phyloP scores from a whole-genome alignment of 805 yeast genomes.

The Cyberlindnera sargentensis region DNA sequence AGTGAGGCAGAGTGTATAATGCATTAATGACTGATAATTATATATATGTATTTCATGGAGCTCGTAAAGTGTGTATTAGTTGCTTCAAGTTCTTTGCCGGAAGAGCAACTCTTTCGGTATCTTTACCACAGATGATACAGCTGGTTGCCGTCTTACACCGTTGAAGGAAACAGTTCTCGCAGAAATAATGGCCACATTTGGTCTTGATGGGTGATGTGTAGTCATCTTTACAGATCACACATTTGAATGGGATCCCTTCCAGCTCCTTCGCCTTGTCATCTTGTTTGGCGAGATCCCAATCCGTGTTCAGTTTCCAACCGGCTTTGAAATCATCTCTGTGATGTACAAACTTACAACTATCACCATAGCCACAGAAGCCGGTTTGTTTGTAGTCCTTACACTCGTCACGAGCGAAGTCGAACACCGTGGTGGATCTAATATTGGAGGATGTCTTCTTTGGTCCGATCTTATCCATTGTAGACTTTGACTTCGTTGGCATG shows the following conservation, averaged over 20 bases:
- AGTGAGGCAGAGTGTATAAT: constrained; percentile 1
- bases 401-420: constrained; percentile 89
- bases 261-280: constrained; percentile 21
- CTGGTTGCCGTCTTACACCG: constrained; percentile 35
- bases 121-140: constrained; percentile 53
- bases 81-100: constrained; percentile 39
- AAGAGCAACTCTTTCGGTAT: constrained; percentile 53
- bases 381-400: constrained; percentile 89
- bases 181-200: constrained; percentile 55
- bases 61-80: constrained; percentile 6
- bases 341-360: constrained; percentile 91
- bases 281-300: constrained; percentile 49
- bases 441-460: constrained; percentile 36
- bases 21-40: no score
- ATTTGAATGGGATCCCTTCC: constrained; percentile 46
- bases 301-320: constrained; percentile 58
- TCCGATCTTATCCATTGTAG: constrained; percentile 25
- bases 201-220: constrained; percentile 53
- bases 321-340: constrained; percentile 78
- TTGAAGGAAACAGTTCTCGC: constrained; percentile 51
- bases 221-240: constrained; percentile 52
- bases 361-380: constrained; percentile 97
- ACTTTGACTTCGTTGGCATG: constrained; percentile 14
- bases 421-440: constrained; percentile 57
- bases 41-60: no score